These are phyloP conservation scores for Talaromyces marneffei DNA, from an alignment of 2,329 filamentous ascomycete species.

Conservation along the genomic window DNA sequence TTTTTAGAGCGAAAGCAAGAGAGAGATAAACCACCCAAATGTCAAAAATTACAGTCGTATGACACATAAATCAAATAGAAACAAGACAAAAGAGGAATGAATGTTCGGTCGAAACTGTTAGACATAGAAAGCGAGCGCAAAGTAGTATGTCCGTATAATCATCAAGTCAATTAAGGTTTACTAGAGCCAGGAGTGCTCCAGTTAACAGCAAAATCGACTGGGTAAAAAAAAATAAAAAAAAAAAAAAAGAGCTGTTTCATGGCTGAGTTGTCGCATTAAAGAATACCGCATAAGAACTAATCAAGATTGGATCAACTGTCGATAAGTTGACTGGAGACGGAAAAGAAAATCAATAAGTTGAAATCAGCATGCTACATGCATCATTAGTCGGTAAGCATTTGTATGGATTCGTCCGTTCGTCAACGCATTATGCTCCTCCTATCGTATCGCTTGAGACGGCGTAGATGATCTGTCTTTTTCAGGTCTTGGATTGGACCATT, in stretches of 20 bases:
- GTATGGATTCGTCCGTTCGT: constrained; percentile 3
- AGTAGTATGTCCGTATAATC: constrained; percentile 6
- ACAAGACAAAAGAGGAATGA: background rate
- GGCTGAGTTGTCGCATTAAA: background rate
- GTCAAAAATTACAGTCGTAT: background rate
- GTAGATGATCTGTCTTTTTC: background rate
- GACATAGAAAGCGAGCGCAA: background rate
- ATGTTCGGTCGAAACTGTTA: background rate
- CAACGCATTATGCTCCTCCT: constrained; percentile 8
- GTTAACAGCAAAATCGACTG: background rate
- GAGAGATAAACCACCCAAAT: background rate
- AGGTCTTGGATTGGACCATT: background rate
- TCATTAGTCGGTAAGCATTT: constrained; percentile 5
- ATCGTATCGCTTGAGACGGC: background rate
- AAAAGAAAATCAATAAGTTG: background rate
- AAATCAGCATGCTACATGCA: constrained; percentile 9
- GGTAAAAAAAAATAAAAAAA: constrained; percentile 12
- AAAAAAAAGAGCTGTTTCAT: constrained; percentile 8
- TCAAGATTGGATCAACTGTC: background rate
- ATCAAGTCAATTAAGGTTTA: background rate
- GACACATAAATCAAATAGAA: background rate
- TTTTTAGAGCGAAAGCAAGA: background rate
- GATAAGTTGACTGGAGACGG: background rate
- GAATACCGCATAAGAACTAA: background rate
- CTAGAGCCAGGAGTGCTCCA: background rate